Evolutionary conservation across 257 asterid species (phyloP).

Genomic region (Verbascum thapsus): DNA sequence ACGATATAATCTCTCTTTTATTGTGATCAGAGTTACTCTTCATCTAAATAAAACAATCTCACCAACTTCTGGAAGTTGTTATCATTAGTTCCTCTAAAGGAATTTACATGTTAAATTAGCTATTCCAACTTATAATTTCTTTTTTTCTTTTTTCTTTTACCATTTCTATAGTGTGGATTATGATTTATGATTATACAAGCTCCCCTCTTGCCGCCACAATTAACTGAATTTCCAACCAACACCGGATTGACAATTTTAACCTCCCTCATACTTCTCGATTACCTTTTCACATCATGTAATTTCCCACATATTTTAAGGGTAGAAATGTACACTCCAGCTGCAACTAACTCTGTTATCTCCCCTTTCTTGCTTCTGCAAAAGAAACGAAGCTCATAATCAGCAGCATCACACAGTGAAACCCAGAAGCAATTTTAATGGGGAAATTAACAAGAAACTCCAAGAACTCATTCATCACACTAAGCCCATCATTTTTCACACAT

Average conservation of each 20-base stretch:
- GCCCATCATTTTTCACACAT: slow-evolving; percentile 40
- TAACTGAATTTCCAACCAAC: background rate
- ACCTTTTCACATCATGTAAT: background rate
- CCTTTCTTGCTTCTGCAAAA: slow-evolving; percentile 1
- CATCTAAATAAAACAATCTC: too few species aligned
- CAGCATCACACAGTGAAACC: background rate
- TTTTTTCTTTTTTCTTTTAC: too few species aligned
- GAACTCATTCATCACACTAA: slow-evolving; percentile 44
- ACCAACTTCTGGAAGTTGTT: too few species aligned
- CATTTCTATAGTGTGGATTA: too few species aligned
- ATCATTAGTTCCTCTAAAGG: too few species aligned
- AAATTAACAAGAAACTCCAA: slow-evolving; percentile 40
- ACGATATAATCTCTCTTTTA: too few species aligned
- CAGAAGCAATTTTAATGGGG: slow-evolving; percentile 38
- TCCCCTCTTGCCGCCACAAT: slow-evolving; percentile 17
- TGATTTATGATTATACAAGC: background rate
- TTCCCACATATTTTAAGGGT: background rate
- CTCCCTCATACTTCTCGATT: background rate
- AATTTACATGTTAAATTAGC: too few species aligned
- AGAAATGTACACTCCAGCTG: background rate
- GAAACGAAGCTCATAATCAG: slow-evolving; percentile 13
- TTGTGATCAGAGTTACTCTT: too few species aligned
- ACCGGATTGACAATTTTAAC: slow-evolving; percentile 11
- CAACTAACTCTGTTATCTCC: slow-evolving; percentile 32
- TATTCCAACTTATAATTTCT: too few species aligned